Evolutionary conservation across 2,329 filamentous ascomycete species (phyloP).

Genomic region (Apiospora arundinis): DNA sequence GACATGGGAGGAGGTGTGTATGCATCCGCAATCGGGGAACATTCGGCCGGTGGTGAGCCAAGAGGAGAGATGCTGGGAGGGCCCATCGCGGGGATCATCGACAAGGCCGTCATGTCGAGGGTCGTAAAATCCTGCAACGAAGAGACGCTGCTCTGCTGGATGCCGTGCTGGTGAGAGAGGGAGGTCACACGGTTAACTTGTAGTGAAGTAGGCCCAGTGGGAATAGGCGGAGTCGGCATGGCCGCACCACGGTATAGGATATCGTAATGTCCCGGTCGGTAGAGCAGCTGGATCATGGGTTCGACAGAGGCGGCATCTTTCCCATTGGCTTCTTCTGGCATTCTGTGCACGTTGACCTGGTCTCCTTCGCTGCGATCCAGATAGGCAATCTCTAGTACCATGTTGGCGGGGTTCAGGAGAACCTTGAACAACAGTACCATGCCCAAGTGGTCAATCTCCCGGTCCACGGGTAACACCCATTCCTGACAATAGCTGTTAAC

Average conservation of each 20-base stretch:
- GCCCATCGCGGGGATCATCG: conserved; percentile 50
- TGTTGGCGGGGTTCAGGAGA: conserved; percentile 77
- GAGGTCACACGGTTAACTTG: conserved; percentile 60
- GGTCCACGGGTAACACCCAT: conserved; percentile 74
- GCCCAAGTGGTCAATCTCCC: conserved; percentile 92
- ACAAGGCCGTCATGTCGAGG: conserved; percentile 50
- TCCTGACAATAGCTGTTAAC: conserved; percentile 73
- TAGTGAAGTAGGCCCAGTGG: conserved; percentile 43
- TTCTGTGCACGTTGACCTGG: conserved; percentile 74
- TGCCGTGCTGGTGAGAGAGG: conserved; percentile 52
- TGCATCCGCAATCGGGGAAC: conserved; percentile 42
- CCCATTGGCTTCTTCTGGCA: conserved; percentile 60
- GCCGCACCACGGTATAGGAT: conserved; percentile 71
- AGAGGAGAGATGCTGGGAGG: conserved; percentile 40
- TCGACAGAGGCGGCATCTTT: conserved; percentile 52
- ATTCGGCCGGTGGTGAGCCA: conserved; percentile 40
- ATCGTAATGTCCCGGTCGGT: conserved; percentile 87
- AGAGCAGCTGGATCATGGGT: conserved; percentile 64
- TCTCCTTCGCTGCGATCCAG: conserved; percentile 84
- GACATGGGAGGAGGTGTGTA: conserved; percentile 44
- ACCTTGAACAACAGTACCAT: conserved; percentile 79
- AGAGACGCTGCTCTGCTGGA: not conserved
- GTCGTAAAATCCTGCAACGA: conserved; percentile 48
- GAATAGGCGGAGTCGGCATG: conserved; percentile 35
- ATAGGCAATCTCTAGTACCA: conserved; percentile 88